Conservation (phyloP, 2,329 filamentous ascomycete genomes). For the Pseudogymnoascus sp. region DNA sequence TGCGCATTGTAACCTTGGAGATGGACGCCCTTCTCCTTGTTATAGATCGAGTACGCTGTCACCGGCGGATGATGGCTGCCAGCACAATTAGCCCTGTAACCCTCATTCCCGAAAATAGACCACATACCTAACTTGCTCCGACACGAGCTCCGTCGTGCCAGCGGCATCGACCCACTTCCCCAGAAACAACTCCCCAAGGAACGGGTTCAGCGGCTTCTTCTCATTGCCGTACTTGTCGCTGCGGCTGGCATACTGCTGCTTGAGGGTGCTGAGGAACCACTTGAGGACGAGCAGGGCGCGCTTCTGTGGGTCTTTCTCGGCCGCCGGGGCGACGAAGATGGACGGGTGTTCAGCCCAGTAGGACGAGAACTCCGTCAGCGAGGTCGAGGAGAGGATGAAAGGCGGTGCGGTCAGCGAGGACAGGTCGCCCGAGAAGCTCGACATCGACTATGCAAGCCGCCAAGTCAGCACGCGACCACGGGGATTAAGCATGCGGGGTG, state of each 20-base stretch:
- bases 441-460: constrained; percentile 50
- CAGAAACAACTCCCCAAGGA: constrained; percentile 88
- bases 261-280: constrained; percentile 91
- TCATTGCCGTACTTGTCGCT: constrained; percentile 81
- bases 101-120: neutral
- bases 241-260: constrained; percentile 69
- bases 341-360: constrained; percentile 77
- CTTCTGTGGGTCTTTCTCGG: constrained; percentile 72
- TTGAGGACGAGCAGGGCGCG: constrained; percentile 82
- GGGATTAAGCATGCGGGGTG: constrained; percentile 5
- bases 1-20: constrained; percentile 91
- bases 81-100: neutral
- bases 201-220: constrained; percentile 97
- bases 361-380: constrained; percentile 71
- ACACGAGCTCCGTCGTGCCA: constrained; percentile 78
- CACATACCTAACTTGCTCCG: constrained; percentile 77
- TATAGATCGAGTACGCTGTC: constrained; percentile 89
- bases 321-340: constrained; percentile 74
- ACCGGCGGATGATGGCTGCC: constrained; percentile 81
- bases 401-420: constrained; percentile 74
- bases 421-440: constrained; percentile 75
- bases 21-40: constrained; percentile 71
- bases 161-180: constrained; percentile 80
- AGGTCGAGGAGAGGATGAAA: constrained; percentile 73
- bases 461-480: constrained; percentile 5